phyloP scores from a whole-genome alignment of 768 basidiomycete genomes.

The Agrocybe chaxingu region DNA sequence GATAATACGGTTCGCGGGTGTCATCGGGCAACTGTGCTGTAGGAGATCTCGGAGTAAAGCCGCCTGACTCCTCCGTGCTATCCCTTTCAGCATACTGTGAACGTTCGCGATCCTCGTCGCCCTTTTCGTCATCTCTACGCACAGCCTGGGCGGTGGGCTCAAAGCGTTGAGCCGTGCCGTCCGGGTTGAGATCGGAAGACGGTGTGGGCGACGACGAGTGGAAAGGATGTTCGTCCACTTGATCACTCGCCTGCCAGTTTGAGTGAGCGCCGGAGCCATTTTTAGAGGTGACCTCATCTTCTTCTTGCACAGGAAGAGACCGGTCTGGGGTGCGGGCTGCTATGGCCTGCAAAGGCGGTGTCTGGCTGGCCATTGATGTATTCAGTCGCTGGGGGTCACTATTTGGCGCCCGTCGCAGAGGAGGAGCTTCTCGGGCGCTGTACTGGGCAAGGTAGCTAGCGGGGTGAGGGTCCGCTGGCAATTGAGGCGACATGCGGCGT shows the following conservation, averaged over 20 bases:
- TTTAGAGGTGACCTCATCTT: slow-evolving; percentile 51
- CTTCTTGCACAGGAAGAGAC: slow-evolving; percentile 75
- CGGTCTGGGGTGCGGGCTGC: slow-evolving; percentile 63
- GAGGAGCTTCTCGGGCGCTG: slow-evolving; percentile 40
- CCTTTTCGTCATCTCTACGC: slow-evolving; percentile 40
- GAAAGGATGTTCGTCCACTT: slow-evolving; percentile 29
- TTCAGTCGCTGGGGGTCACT: slow-evolving; percentile 23
- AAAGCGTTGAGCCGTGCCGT: slow-evolving; percentile 27
- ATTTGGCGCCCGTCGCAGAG: slow-evolving; percentile 24
- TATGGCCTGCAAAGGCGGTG: slow-evolving; percentile 53
- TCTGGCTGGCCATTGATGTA: slow-evolving; percentile 42
- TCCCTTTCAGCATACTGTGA: slow-evolving; percentile 33
- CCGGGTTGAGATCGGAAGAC: slow-evolving; percentile 52
- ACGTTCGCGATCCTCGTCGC: slow-evolving; percentile 21
- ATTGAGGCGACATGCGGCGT: slow-evolving; percentile 45
- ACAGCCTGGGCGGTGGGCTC: slow-evolving; percentile 31
- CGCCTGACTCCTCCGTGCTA: slow-evolving; percentile 47
- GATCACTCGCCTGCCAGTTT: slow-evolving; percentile 30
- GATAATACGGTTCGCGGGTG: slow-evolving; percentile 23
- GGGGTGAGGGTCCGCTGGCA: slow-evolving; percentile 41
- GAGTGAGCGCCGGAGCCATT: slow-evolving; percentile 24
- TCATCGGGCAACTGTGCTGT: slow-evolving; percentile 54
- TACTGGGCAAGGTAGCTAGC: slow-evolving; percentile 43
- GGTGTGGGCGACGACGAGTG: slow-evolving; percentile 45
- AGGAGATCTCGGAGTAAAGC: slow-evolving; percentile 69